Conservation (phyloP, 345 rosid species). For the Populus deltoides region DNA sequence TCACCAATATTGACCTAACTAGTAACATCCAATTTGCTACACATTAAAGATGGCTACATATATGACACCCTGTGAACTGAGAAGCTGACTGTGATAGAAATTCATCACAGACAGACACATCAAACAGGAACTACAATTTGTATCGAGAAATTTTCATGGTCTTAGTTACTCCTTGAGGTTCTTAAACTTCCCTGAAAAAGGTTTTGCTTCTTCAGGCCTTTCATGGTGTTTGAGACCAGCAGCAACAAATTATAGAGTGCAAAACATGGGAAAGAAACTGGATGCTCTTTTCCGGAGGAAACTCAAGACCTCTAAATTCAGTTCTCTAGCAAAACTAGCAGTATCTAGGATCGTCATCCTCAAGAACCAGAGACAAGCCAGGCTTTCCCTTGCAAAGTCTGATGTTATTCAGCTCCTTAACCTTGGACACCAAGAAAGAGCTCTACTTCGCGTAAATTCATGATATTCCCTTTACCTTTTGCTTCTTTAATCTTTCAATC, state of each 20-base stretch:
- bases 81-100: background rate
- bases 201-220: background rate
- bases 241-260: background rate
- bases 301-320: conserved; percentile 66
- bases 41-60: background rate
- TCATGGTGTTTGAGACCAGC: background rate
- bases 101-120: background rate
- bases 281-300: conserved; percentile 66
- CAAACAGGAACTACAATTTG: background rate
- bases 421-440: conserved; percentile 62
- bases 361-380: conserved; percentile 64
- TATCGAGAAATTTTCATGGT: background rate
- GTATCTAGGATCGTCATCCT: conserved; percentile 62
- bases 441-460: conserved; percentile 59
- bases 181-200: background rate
- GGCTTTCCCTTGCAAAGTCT: conserved; percentile 52
- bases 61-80: background rate
- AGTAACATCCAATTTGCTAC: background rate
- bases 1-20: too few relatives aligned
- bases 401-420: conserved; percentile 80
- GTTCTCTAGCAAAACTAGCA: conserved; percentile 54
- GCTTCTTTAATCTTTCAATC: background rate
- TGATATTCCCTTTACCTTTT: background rate
- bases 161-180: background rate
- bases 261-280: conserved; percentile 72